Evolutionary conservation across 1,139 yeast genomes (phyloP).

Genomic region (Lodderomyces margitis): DNA sequence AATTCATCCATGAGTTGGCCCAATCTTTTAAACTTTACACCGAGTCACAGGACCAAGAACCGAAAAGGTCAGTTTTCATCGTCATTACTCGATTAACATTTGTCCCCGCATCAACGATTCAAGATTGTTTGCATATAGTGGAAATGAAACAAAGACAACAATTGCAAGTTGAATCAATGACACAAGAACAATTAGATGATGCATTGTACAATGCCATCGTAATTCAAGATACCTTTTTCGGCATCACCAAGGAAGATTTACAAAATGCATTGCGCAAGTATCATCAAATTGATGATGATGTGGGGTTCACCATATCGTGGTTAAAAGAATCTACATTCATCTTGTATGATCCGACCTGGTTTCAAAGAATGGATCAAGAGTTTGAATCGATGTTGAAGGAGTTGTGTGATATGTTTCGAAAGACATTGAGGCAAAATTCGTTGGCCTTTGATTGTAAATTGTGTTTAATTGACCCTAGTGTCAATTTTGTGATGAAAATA

Average conservation of each 20-base stretch:
- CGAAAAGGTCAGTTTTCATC: constrained; percentile 69
- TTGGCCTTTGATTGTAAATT: constrained; percentile 51
- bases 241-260: constrained; percentile 45
- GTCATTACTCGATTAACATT: constrained; percentile 38
- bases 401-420: constrained; percentile 31
- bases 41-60: constrained; percentile 81
- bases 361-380: constrained; percentile 23
- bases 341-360: constrained; percentile 31
- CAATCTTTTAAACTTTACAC: constrained; percentile 56
- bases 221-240: constrained; percentile 53
- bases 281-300: constrained; percentile 7
- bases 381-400: constrained; percentile 33
- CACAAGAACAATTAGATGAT: constrained; percentile 21
- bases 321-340: constrained; percentile 43
- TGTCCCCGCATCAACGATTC: constrained; percentile 30
- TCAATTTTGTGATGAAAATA: constrained; percentile 27
- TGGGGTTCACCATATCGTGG: constrained; percentile 32
- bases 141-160: constrained; percentile 26
- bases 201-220: constrained; percentile 50
- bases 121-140: constrained; percentile 19
- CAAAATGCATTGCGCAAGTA: constrained; percentile 25
- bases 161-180: constrained; percentile 23
- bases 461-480: constrained; percentile 37
- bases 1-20: constrained; percentile 68
- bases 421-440: constrained; percentile 33